Percentiles rank a stretch among this genome's conserved stretches.
phyloP scores from a whole-genome alignment of 2,329 filamentous ascomycete genomes.

The Aspergillus proliferans region DNA sequence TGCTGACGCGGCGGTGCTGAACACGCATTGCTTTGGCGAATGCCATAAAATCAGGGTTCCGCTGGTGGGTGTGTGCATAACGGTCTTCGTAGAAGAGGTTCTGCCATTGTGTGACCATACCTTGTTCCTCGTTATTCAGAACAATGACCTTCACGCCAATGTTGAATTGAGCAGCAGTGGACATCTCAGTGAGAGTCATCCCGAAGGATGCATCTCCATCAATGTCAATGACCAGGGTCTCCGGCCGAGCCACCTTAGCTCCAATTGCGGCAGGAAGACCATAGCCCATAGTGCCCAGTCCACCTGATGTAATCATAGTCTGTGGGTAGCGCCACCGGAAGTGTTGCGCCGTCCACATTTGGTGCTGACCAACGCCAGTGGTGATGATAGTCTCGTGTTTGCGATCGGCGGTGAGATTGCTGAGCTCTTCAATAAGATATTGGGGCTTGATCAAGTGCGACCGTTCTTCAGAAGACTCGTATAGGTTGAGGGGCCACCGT shows the following conservation, averaged over 20 bases:
- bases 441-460: conserved; percentile 84
- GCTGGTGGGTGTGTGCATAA: conserved; percentile 75
- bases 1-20: conserved; percentile 54
- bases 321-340: conserved; percentile 86
- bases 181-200: conserved; percentile 87
- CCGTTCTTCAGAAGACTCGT: conserved; percentile 53
- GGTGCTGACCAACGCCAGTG: conserved; percentile 91
- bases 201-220: conserved; percentile 81
- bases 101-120: conserved; percentile 94
- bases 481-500: conserved; percentile 72
- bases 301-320: conserved; percentile 88
- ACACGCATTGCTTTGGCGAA: conserved; percentile 47
- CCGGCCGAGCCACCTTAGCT: conserved; percentile 72
- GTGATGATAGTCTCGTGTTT: conserved; percentile 78
- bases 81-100: conserved; percentile 85
- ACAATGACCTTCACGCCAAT: conserved; percentile 86
- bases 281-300: conserved; percentile 89
- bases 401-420: conserved; percentile 65
- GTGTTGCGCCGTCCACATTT: conserved; percentile 96
- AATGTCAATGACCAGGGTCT: conserved; percentile 69
- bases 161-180: conserved; percentile 81
- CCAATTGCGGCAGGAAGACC: conserved; percentile 93
- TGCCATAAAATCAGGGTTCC: conserved; percentile 82
- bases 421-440: conserved; percentile 78
- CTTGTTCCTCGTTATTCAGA: conserved; percentile 87